Conservation (phyloP, 768 basidiomycete species). For the Lenzites betulinus region DNA sequence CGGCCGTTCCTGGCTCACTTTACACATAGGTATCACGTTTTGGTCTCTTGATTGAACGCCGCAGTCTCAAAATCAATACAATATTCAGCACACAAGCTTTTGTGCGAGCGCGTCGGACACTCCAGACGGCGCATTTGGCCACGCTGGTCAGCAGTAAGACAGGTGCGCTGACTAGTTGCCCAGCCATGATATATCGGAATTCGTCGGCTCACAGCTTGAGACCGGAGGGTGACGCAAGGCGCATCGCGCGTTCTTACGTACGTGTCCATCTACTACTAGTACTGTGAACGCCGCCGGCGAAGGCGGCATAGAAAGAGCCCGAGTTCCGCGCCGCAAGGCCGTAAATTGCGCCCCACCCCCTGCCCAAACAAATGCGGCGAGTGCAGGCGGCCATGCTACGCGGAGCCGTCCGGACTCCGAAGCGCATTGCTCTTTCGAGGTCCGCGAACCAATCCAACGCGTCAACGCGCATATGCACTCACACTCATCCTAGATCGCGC, state of each 20-base stretch:
- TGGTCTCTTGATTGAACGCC: neutral
- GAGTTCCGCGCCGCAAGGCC: neutral
- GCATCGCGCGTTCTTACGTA: neutral
- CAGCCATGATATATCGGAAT: too few relatives aligned
- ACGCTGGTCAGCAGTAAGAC: too few relatives aligned
- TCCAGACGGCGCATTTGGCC: too few relatives aligned
- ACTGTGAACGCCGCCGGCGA: neutral
- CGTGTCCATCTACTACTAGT: neutral
- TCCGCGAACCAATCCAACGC: constrained; percentile 2
- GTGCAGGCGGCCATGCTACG: neutral
- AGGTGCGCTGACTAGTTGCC: too few relatives aligned
- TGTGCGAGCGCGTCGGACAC: too few relatives aligned
- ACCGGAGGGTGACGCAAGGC: neutral
- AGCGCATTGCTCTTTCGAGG: neutral
- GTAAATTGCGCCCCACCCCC: too few relatives aligned
- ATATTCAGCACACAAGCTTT: too few relatives aligned
- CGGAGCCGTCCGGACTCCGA: constrained; percentile 6
- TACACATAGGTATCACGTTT: neutral
- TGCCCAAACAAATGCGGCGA: neutral
- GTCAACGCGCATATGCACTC: neutral
- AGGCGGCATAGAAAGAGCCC: neutral
- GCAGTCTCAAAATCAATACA: too few relatives aligned
- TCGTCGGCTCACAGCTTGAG: neutral
- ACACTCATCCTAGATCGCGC: too few relatives aligned
- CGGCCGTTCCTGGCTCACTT: constrained; percentile 4